These are phyloP conservation scores for Cryptosporidium meleagridis DNA, from an alignment of 169 alveolate genomes.

Conservation along the genomic window DNA sequence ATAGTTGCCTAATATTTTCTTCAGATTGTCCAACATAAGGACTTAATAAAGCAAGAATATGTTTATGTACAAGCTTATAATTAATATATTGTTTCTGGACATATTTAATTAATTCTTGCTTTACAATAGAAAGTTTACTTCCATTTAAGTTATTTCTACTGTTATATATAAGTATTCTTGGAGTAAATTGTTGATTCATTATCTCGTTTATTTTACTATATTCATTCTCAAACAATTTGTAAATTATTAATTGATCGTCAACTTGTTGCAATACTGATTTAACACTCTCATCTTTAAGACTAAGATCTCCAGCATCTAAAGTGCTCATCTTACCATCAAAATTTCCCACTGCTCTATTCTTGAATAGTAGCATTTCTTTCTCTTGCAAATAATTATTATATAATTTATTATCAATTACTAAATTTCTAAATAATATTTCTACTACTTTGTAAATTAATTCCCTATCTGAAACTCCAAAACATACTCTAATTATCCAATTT, in stretches of 20 bases:
- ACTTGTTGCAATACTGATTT: neutral
- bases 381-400: neutral
- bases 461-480: neutral
- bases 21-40: conserved; percentile 72
- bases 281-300: neutral
- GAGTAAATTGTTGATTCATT: conserved; percentile 29
- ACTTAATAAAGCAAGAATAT: conserved; percentile 29
- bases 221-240: neutral
- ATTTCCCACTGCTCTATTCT: neutral
- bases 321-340: neutral
- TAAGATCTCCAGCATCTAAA: neutral
- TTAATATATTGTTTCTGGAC: conserved; percentile 12
- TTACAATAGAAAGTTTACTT: conserved; percentile 11
- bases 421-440: neutral
- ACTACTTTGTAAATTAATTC: neutral
- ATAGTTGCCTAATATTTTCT: conserved; percentile 28
- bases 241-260: neutral
- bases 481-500: conserved; percentile 3
- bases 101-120: conserved; percentile 3
- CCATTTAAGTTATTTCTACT: neutral
- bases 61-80: conserved; percentile 2
- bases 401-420: neutral
- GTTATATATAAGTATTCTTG: conserved; percentile 47
- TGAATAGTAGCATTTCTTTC: neutral
- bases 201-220: conserved; percentile 3